Evolutionary conservation across 1,284 basidiomycete genomes (phyloP).

Genomic region (Tremellales sp.): DNA sequence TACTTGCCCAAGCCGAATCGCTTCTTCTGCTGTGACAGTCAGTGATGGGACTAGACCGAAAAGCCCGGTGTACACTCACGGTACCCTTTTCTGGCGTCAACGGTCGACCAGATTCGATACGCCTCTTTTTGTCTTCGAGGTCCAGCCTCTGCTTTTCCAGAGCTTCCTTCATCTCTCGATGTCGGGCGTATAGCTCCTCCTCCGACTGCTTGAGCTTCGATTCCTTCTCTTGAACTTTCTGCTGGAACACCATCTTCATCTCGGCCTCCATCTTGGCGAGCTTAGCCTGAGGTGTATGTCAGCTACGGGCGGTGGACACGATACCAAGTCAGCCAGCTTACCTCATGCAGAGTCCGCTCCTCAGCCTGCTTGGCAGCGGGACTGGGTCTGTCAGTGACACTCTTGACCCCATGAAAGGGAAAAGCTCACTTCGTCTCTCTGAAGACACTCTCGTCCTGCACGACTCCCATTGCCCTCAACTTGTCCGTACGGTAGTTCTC

Average conservation of each 20-base stretch:
- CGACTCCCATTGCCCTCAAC: conserved; percentile 88
- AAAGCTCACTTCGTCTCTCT: conserved; percentile 88
- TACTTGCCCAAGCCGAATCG: conserved; percentile 47
- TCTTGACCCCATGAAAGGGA: neutral
- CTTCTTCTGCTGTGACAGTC: conserved; percentile 27
- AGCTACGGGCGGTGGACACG: neutral
- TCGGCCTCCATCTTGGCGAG: conserved; percentile 98
- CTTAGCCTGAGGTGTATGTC: conserved; percentile 63
- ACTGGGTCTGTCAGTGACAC: conserved; percentile 50
- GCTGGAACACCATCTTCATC: conserved; percentile 99
- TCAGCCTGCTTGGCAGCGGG: conserved; percentile 92
- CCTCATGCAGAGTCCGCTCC: conserved; percentile 83
- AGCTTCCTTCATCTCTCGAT: conserved; percentile 98
- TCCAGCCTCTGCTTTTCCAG: conserved; percentile 94
- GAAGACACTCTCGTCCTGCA: conserved; percentile 94
- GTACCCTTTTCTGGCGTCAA: conserved; percentile 84
- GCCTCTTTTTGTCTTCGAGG: conserved; percentile 96
- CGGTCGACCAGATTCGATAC: conserved; percentile 88
- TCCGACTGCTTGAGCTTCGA: conserved; percentile 96
- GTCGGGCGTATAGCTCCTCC: conserved; percentile 93
- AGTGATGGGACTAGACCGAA: neutral
- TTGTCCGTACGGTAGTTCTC: conserved; percentile 97
- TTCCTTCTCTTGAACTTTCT: conserved; percentile 98
- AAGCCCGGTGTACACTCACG: conserved; percentile 25
- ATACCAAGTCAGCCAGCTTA: conserved; percentile 6